Evolutionary conservation across 768 basidiomycete genomes (phyloP).

Genomic region (Suillus subalutaceus): DNA sequence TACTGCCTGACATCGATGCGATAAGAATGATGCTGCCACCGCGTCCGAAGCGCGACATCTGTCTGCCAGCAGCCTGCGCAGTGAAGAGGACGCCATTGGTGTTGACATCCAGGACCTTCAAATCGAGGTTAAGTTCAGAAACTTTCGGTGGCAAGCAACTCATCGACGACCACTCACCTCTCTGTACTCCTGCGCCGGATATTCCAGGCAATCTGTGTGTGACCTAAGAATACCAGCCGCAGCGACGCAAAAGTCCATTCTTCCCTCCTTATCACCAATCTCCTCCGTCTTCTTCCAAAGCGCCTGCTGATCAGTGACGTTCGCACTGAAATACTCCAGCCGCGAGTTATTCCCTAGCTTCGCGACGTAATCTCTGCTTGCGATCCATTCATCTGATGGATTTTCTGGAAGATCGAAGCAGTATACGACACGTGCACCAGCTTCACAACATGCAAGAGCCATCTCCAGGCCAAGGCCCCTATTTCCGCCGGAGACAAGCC

Average conservation of each 20-base stretch:
- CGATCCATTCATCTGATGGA: constrained; percentile 61
- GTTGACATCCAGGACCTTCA: constrained; percentile 67
- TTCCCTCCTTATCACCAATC: constrained; percentile 66
- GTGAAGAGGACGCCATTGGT: constrained; percentile 63
- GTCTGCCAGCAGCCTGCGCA: constrained; percentile 60
- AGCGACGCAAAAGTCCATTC: constrained; percentile 78
- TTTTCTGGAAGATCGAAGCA: constrained; percentile 63
- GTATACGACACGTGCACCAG: constrained; percentile 69
- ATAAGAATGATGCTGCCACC: constrained; percentile 61
- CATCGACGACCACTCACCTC: constrained; percentile 43
- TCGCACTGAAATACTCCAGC: constrained; percentile 63
- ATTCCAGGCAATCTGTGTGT: constrained; percentile 65
- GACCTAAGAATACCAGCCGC: constrained; percentile 73
- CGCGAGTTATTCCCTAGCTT: constrained; percentile 45
- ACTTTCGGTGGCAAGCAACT: neutral
- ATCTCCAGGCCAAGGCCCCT: constrained; percentile 83
- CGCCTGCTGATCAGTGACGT: constrained; percentile 65
- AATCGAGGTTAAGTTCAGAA: neutral
- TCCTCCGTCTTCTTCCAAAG: constrained; percentile 60
- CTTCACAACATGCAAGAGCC: constrained; percentile 74
- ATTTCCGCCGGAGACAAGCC: constrained; percentile 65
- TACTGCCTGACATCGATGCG: constrained; percentile 65
- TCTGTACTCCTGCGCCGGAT: constrained; percentile 64
- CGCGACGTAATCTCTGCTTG: constrained; percentile 54
- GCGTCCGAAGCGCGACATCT: constrained; percentile 53